Evolutionary conservation across 345 rosid species (phyloP), one percentile per base, ranked within the genome.

Genomic region (Eutrema heterophyllum): DNA sequence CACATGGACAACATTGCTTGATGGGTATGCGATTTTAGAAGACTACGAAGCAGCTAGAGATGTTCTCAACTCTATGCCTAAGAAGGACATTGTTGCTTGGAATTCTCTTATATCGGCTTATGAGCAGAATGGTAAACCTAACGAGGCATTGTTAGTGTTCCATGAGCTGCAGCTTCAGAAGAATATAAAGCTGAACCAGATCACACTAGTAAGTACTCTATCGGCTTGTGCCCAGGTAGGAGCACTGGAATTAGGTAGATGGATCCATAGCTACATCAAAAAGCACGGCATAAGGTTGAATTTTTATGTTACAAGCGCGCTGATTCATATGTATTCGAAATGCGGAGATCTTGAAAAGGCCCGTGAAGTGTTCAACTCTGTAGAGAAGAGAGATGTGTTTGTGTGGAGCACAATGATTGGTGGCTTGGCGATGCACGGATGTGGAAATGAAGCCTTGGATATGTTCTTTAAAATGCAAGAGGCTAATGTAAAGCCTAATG

Each of bases 321-420:
- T 90, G 66, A 87, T 90, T 69, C 94, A 90, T 73, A 85, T 90
- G 94, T 90, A 88, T 81, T 79, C 94, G 7, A 87, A 90, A 77
- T 82, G 97, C 41, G 97, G 97, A 24, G 84, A 86, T 77, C 73
- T 90, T 24, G 85, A 82, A 52, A 84, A 88, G 76, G 94, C 94
- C 0, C 83, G 86, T 48, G 85, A 82, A 65, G 83, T 90, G 56
- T 90, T 90, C 61, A 14, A 77, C 48, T 81, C 78, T 0, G 83
- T 72, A 7, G 76, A 81, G 29, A 77, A 68, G 68, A 81, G 85
- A 75, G 92, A 90, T 56, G 88, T 88, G 56, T 87, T 83, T 78
- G 92, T 84, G 55, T 88, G 89, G 88, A 88, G 89, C 72, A 75
- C 92, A 56, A 90, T 88, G 92, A 87, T 88, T 75, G 87, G 86